These are phyloP conservation scores for Pythium phragmiticola DNA, from an alignment of 352 stramenopile genomes.

Conservation along the genomic window DNA sequence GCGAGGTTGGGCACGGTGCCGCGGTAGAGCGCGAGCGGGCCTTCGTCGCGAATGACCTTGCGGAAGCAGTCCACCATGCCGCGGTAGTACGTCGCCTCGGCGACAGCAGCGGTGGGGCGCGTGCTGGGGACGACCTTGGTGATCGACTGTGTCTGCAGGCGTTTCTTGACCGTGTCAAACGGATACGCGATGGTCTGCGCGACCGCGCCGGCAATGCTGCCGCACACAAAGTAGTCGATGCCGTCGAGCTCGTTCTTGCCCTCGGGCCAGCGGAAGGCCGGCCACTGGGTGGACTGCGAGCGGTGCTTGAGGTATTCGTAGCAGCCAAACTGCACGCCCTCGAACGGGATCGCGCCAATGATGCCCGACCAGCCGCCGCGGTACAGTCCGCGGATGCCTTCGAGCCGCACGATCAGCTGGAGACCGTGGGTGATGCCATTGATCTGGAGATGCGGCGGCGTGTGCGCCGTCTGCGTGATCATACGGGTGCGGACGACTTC, in stretches of 20 bases:
- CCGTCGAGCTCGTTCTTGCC: slow-evolving; percentile 67
- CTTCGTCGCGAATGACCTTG: slow-evolving; percentile 71
- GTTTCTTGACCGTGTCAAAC: slow-evolving; percentile 85
- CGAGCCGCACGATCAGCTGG: slow-evolving; percentile 51
- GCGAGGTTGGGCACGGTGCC: slow-evolving; percentile 77
- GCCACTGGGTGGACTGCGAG: slow-evolving; percentile 47
- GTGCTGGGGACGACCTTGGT: slow-evolving; percentile 4
- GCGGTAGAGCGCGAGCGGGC: slow-evolving; percentile 63
- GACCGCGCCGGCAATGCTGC: slow-evolving; percentile 64
- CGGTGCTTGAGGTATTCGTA: slow-evolving; percentile 79
- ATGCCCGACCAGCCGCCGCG: slow-evolving; percentile 62
- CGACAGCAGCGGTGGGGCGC: not conserved
- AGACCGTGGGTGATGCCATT: slow-evolving; percentile 58
- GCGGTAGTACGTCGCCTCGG: slow-evolving; percentile 42
- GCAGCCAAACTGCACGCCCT: slow-evolving; percentile 82
- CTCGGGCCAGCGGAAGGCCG: slow-evolving; percentile 58
- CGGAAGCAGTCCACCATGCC: slow-evolving; percentile 78
- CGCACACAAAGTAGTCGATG: slow-evolving; percentile 77
- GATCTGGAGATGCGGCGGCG: slow-evolving; percentile 42
- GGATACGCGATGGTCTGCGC: slow-evolving; percentile 84
- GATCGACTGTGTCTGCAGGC: slow-evolving; percentile 59
- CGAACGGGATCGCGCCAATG: slow-evolving; percentile 73
- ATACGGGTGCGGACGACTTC: slow-evolving; percentile 82
- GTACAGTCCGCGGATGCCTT: slow-evolving; percentile 75
- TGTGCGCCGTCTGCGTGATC: slow-evolving; percentile 55